Evolutionary conservation across 2,329 filamentous ascomycete genomes (phyloP), one percentile per base, ranked within the genome.

Genomic region (Colletotrichum neosansevieriae): DNA sequence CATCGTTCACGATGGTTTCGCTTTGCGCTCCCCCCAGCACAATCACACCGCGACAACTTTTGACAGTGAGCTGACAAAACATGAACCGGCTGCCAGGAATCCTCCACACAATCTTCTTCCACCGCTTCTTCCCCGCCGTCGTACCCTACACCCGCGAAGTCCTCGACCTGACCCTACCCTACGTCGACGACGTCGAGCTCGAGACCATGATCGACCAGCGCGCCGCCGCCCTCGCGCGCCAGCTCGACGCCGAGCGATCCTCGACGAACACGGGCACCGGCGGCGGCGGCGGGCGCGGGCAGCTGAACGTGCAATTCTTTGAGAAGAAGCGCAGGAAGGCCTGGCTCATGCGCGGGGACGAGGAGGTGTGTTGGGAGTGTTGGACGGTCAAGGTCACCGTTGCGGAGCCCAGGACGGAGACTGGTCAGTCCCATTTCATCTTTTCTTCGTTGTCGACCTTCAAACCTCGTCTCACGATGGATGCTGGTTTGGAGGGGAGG

Each of bases 31-130:
- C 12, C 38, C 34, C 12, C 12, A 54, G 7, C 38, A n/a, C 42
- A 34, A 10, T 47, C 34, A 11, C 15, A 24, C 12, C 19, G 36
- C 36, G 36, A 42, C 9, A 42, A 5, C 50, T n/a, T 12, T 19
- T 17, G 15, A 34, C 24, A 29, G 29, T 29, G 7, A 29, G 29
- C 29, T 29, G 29, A 29, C 29, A 29, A 29, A 24, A 29, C 6
- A 7, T 9, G 2, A 29, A 29, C 29, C 29, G 29, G 29, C 29
- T 29, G 29, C 42, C 75, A 97, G 95, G 92, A 71, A 92, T 98
- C 78, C 88, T 98, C 57, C 94, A 98, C 80, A 97, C 94, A 58
- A 98, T 98, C 79, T 99, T 98, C 89, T 98, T 98, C 87, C 94
- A 98, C 83, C 92, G 96, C 76, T 97, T 95, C 88, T 98, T 98